phyloP scores from a whole-genome alignment of 768 basidiomycete species.

The Dioszegia hungarica region DNA sequence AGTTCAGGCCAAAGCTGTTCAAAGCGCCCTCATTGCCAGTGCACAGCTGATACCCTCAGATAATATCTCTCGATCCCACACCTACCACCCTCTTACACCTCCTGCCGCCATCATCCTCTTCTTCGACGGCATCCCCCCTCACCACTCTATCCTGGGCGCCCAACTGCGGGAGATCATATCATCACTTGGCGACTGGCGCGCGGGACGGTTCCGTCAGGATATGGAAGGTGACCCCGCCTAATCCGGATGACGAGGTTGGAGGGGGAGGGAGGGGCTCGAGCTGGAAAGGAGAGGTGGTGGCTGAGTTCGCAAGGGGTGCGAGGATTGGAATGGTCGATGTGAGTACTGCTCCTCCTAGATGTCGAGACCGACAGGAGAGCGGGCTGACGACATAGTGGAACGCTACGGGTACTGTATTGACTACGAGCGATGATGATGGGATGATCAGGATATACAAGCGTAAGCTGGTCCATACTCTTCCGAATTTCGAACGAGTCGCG shows the following conservation, averaged over 20 bases:
- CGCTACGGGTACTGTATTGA: slow-evolving; percentile 53
- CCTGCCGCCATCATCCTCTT: slow-evolving; percentile 54
- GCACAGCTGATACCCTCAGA: slow-evolving; percentile 8
- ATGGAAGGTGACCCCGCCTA: slow-evolving; percentile 70
- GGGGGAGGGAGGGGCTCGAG: too few relatives aligned
- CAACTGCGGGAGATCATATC: slow-evolving; percentile 86
- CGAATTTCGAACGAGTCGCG: not conserved
- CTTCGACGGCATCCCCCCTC: slow-evolving; percentile 59
- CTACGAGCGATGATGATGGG: slow-evolving; percentile 60
- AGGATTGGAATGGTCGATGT: slow-evolving; percentile 83
- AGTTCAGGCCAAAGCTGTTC: not conserved
- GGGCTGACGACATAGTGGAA: slow-evolving; percentile 42
- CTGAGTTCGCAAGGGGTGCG: slow-evolving; percentile 60
- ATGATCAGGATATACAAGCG: slow-evolving; percentile 62
- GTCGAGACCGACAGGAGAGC: slow-evolving; percentile 49
- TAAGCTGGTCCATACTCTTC: slow-evolving; percentile 42
- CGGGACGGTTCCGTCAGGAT: slow-evolving; percentile 84
- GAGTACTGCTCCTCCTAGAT: slow-evolving; percentile 65
- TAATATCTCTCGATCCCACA: slow-evolving; percentile 18
- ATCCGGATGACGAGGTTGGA: slow-evolving; percentile 51
- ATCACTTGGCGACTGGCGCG: slow-evolving; percentile 84
- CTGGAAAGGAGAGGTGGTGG: slow-evolving; percentile 76
- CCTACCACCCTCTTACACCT: slow-evolving; percentile 69
- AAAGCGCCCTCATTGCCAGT: too few relatives aligned
- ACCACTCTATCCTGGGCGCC: slow-evolving; percentile 90